These are phyloP conservation scores for Sclerotinia nivalis DNA, from an alignment of 2,329 filamentous ascomycete species.

Conservation along the genomic window DNA sequence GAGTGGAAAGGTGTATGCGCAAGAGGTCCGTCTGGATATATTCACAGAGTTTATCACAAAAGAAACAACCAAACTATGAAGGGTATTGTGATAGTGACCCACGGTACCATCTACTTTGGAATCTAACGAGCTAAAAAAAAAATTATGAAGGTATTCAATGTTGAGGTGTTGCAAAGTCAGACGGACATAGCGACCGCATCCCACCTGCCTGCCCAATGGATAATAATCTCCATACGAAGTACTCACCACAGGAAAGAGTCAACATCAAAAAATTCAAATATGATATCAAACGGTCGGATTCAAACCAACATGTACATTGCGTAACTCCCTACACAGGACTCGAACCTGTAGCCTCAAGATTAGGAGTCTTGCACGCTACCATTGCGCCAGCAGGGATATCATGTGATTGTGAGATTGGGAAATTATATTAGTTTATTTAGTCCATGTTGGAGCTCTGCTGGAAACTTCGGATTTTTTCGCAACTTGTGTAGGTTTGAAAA, in stretches of 20 bases:
- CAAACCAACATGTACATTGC: background rate
- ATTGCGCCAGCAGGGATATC: conserved; percentile 21
- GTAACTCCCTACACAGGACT: conserved; percentile 21
- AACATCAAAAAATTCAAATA: background rate
- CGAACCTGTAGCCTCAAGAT: conserved; percentile 21
- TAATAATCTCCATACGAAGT: background rate
- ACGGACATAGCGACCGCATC: background rate
- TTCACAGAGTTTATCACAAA: no score
- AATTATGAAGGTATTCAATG: no score
- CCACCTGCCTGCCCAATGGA: background rate
- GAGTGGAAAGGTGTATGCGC: no score
- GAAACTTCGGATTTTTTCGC: background rate
- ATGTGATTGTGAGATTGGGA: background rate
- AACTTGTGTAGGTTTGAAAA: background rate
- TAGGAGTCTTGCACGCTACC: conserved; percentile 22
- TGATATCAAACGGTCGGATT: background rate
- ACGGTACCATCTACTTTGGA: no score
- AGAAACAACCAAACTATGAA: no score
- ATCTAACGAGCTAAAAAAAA: no score
- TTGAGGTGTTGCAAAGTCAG: no score
- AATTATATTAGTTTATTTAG: background rate
- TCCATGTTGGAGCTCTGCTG: background rate
- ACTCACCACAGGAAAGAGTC: no score
- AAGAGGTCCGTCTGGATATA: no score
- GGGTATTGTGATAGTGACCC: no score